phyloP scores from a whole-genome alignment of 2,329 filamentous ascomycete genomes.

The Diplodia scrobiculata region DNA sequence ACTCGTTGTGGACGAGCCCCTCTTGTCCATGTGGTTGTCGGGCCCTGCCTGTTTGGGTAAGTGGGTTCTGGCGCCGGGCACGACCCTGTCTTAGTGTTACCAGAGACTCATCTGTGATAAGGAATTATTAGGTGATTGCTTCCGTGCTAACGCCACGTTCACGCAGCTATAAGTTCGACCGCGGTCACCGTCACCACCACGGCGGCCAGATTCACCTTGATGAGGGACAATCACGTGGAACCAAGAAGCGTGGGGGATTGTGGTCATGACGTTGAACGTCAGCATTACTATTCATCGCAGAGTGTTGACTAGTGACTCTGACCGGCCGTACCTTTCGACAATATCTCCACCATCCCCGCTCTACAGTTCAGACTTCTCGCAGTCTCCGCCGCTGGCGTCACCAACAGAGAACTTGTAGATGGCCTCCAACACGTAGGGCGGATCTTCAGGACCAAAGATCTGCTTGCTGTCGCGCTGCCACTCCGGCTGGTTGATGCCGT shows the following conservation, averaged over 20 bases:
- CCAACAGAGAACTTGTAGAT: slow-evolving; percentile 45
- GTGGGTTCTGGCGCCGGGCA: no score
- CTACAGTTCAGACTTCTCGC: slow-evolving; percentile 17
- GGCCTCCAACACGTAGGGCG: slow-evolving; percentile 50
- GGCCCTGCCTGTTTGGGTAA: not conserved
- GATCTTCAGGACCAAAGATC: slow-evolving; percentile 52
- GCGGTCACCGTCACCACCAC: no score
- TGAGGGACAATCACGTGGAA: not conserved
- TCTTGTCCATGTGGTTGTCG: not conserved
- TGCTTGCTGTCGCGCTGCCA: slow-evolving; percentile 69
- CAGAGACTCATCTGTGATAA: no score
- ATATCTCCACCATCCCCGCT: not conserved
- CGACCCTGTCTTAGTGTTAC: no score
- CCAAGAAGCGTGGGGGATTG: not conserved
- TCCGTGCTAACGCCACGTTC: no score
- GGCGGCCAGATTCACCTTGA: not conserved
- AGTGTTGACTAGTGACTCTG: not conserved
- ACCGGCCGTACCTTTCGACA: not conserved
- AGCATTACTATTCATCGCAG: slow-evolving; percentile 17
- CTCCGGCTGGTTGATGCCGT: slow-evolving; percentile 86
- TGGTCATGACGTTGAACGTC: slow-evolving; percentile 11
- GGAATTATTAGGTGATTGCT: no score
- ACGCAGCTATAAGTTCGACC: no score
- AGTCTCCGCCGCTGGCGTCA: not conserved
- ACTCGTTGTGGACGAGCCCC: not conserved